These are phyloP conservation scores for Monosporascus sp. DNA, from an alignment of 2,329 filamentous ascomycete species.

Conservation along the genomic window DNA sequence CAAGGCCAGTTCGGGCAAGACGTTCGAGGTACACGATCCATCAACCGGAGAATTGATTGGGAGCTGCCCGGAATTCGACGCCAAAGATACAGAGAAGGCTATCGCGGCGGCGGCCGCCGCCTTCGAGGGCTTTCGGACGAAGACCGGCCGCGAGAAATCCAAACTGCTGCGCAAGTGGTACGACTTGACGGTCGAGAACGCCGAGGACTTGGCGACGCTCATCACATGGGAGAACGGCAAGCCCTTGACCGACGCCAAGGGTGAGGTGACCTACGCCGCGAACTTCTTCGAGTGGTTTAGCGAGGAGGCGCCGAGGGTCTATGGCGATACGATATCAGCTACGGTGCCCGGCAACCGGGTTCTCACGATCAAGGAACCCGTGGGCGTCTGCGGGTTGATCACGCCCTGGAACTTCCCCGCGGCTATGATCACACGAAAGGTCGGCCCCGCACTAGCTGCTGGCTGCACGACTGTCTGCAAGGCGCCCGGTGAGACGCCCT, in stretches of 20 bases:
- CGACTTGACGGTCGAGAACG: conserved; percentile 71
- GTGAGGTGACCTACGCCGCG: conserved; percentile 67
- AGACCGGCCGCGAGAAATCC: conserved; percentile 68
- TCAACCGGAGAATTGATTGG: conserved; percentile 77
- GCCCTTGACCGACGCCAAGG: conserved; percentile 67
- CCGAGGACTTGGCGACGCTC: conserved; percentile 73
- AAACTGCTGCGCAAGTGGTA: conserved; percentile 76
- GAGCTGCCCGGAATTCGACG: conserved; percentile 77
- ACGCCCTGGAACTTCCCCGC: conserved; percentile 88
- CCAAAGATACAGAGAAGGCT: conserved; percentile 70
- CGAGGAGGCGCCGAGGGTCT: conserved; percentile 68
- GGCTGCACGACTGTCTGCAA: conserved; percentile 94
- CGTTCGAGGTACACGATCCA: conserved; percentile 84
- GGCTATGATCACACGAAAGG: conserved; percentile 68
- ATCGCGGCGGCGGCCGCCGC: conserved; percentile 79
- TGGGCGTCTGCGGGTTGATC: conserved; percentile 77
- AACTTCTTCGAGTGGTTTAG: conserved; percentile 78
- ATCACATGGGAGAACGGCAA: conserved; percentile 93
- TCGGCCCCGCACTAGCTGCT: conserved; percentile 75
- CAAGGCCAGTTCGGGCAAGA: conserved; percentile 77
- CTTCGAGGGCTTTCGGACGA: conserved; percentile 63
- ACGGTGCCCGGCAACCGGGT: conserved; percentile 68
- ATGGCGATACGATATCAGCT: conserved; percentile 70
- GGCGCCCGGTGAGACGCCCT: conserved; percentile 86
- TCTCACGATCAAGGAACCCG: conserved; percentile 73